Evolutionary conservation across 2,329 filamentous ascomycete species (phyloP), one percentile per base, ranked within the genome.

Genomic region (Aspergillus intermedius): DNA sequence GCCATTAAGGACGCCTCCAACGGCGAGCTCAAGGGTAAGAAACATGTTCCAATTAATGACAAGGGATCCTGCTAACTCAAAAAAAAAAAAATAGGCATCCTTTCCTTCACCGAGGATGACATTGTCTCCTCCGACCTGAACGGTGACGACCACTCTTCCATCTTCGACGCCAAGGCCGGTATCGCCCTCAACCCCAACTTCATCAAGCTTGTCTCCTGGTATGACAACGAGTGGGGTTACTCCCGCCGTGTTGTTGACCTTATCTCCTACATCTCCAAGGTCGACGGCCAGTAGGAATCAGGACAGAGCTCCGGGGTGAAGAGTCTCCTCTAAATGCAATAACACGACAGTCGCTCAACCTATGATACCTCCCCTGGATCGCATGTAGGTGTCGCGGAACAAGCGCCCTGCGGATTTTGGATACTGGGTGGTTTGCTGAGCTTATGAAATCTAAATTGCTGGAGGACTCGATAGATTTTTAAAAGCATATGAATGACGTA

Each of bases 141-240:
- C 79, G 93, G 93, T 75, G 87, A 97, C 81, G 81, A 78, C 72
- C 76, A 84, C 83, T 96, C 91, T 61, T 96, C 91, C 78, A 95
- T 97, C 83, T 96, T 98, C 77, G 93, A 98, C 74, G 91, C 90
- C 75, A 95, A 95, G 87, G 93, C 93, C 54, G 93, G 93, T 82
- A 97, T 98, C 77, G 87, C 91, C 60, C 86, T 98, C 66, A 98
- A 97, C 84, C 77, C 90, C 69, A 91, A 96, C 85, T 97, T 97
- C 74, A 84, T 95, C 82, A 98, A 98, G 87, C 83, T 98, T 56
- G 87, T 96, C 73, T 85, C 85, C 67, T 97, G 91, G 93, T 95
- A 95, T 78, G 90, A 95, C 82, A 97, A 97, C 82, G 91, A 97
- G 84, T 96, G 91, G 90, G 93, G 91, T 70, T 97, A 98, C 87